Evolutionary conservation across 495 filamentous ascomycete species (phyloP).

Genomic region (Cenococcum geophilum): DNA sequence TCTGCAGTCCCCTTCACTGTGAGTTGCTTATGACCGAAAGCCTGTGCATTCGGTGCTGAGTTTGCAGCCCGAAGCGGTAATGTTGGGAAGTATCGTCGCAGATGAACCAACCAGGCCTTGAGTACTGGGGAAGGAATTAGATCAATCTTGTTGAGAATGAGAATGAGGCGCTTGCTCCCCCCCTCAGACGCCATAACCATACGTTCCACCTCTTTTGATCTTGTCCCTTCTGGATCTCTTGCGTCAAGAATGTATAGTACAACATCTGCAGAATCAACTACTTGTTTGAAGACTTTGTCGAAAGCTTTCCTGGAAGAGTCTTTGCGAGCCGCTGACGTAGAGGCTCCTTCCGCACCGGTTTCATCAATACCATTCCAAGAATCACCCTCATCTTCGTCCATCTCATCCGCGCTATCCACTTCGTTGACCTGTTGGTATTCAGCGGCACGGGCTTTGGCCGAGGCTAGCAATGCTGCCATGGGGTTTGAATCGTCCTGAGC

Average conservation of each 20-base stretch:
- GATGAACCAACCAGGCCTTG: constrained; percentile 66
- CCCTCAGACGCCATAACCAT: constrained; percentile 78
- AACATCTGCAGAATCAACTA: constrained; percentile 84
- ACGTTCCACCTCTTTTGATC: constrained; percentile 79
- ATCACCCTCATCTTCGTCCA: constrained; percentile 47
- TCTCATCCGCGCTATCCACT: constrained; percentile 43
- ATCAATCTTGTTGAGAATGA: constrained; percentile 97
- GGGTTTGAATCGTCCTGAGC: constrained; percentile 64
- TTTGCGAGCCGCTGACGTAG: constrained; percentile 43
- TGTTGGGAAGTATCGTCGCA: constrained; percentile 88
- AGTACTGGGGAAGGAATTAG: constrained; percentile 71
- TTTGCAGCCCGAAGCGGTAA: constrained; percentile 83
- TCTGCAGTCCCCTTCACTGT: constrained; percentile 81
- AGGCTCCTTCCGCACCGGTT: constrained; percentile 37
- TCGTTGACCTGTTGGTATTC: constrained; percentile 62
- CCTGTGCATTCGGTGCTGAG: constrained; percentile 77
- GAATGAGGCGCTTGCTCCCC: constrained; percentile 81
- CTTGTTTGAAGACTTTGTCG: constrained; percentile 93
- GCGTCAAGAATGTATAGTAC: constrained; percentile 93
- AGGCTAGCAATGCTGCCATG: constrained; percentile 90
- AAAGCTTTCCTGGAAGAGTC: constrained; percentile 78
- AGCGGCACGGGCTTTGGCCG: constrained; percentile 75
- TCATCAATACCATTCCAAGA: constrained; percentile 35
- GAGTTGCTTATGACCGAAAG: constrained; percentile 85
- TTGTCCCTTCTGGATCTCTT: constrained; percentile 83